Evolutionary conservation across 768 basidiomycete species (phyloP).

Genomic region (Mycena vitilis): DNA sequence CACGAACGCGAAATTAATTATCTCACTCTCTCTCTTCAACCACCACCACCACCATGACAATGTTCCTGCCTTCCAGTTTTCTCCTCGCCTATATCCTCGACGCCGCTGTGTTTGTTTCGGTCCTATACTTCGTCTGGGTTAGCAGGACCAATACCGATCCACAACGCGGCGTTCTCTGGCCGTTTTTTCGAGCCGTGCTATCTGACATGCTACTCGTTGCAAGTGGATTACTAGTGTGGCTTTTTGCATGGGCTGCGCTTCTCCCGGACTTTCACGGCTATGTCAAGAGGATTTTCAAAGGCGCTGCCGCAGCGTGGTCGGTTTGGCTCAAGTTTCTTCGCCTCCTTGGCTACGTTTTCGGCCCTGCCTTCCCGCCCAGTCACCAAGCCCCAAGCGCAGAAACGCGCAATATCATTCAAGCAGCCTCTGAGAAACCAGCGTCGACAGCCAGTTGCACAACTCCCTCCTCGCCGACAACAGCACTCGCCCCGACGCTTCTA

Average conservation of each 20-base stretch:
- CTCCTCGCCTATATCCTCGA: conserved; percentile 1
- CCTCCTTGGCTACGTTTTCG: not conserved
- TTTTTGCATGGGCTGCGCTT: not conserved
- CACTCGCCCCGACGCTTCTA: not conserved
- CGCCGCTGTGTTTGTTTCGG: not conserved
- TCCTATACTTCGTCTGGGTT: not conserved
- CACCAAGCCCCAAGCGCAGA: not conserved
- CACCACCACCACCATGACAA: not conserved
- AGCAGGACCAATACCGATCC: no score
- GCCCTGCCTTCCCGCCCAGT: not conserved
- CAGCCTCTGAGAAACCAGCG: not conserved
- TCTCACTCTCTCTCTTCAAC: not conserved
- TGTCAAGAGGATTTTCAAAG: not conserved
- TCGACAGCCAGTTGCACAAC: not conserved
- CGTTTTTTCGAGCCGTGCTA: not conserved
- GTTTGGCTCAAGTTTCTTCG: not conserved
- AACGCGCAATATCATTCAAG: not conserved
- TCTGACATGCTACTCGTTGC: not conserved
- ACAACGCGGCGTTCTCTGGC: not conserved
- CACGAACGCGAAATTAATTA: no score
- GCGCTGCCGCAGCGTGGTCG: not conserved
- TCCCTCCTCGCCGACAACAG: no score
- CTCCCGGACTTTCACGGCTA: no score
- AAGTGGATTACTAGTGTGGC: not conserved
- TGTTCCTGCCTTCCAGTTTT: not conserved